A percentile compares a stretch with the other conserved stretches of the same genome.
phyloP scores from a whole-genome alignment of 164 flowering plant genomes.

The Magnolia changhungtana region DNA sequence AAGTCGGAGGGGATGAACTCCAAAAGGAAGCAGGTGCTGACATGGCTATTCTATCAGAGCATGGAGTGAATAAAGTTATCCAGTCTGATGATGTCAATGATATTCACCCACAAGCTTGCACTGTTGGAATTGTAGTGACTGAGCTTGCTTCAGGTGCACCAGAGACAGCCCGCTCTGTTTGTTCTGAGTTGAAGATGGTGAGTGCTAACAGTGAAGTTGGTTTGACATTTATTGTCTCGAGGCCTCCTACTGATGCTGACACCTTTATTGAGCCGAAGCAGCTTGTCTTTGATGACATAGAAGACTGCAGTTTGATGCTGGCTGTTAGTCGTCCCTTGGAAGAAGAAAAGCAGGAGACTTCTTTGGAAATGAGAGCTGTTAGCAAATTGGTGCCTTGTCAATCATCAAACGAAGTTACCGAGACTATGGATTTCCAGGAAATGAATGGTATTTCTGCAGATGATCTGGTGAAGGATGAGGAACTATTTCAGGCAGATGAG shows the following conservation, averaged over 20 bases:
- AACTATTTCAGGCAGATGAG: constrained; percentile 4
- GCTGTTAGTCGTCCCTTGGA: constrained; percentile 5
- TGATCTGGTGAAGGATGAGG: background rate
- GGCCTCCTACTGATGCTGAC: constrained; percentile 17
- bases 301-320: constrained; percentile 25
- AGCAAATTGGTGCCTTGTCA: constrained; percentile 9
- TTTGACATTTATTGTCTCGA: constrained; percentile 17
- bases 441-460: background rate
- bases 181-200: constrained; percentile 17
- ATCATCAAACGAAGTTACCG: background rate
- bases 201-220: constrained; percentile 13
- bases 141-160: constrained; percentile 19
- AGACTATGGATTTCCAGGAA: constrained; percentile 1
- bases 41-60: background rate
- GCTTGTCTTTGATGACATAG: constrained; percentile 46
- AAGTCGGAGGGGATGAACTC: constrained; percentile 12
- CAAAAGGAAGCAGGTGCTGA: constrained; percentile 14
- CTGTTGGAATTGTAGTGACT: constrained; percentile 16
- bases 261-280: constrained; percentile 41
- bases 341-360: constrained; percentile 7
- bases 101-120: constrained; percentile 14
- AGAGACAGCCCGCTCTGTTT: constrained; percentile 15
- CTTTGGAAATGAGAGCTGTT: constrained; percentile 12
- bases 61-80: background rate
- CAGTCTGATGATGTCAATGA: constrained; percentile 7